Evolutionary conservation across 2,329 filamentous ascomycete species (phyloP).

Genomic region (Phaeoacremonium minimum): DNA sequence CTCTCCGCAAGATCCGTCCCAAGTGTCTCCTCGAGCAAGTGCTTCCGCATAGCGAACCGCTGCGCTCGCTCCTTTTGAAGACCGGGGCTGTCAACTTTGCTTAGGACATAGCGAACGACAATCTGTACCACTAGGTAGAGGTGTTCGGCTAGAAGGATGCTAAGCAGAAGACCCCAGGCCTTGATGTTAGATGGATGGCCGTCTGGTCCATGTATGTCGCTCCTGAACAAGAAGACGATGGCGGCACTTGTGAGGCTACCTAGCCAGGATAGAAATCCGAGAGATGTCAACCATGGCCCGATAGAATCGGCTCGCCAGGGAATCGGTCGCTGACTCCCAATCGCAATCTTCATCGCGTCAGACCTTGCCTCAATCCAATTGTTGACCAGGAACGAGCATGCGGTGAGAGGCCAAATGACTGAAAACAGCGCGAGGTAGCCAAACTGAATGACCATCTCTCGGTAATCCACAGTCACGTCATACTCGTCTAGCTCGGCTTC

Average conservation of each 20-base stretch:
- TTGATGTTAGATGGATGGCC: conserved; percentile 68
- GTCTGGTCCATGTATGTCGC: conserved; percentile 58
- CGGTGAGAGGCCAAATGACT: conserved; percentile 90
- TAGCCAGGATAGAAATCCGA: conserved; percentile 90
- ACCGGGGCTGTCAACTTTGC: conserved; percentile 80
- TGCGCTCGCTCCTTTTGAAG: conserved; percentile 81
- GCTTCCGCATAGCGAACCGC: conserved; percentile 75
- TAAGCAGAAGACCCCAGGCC: conserved; percentile 75
- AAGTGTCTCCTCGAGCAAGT: conserved; percentile 70
- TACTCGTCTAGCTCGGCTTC: conserved; percentile 82
- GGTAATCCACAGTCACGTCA: conserved; percentile 84
- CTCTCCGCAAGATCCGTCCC: conserved; percentile 50
- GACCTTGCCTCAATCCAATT: conserved; percentile 94
- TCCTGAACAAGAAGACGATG: conserved; percentile 84
- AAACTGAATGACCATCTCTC: conserved; percentile 88
- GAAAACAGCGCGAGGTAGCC: conserved; percentile 89
- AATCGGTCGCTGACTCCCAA: conserved; percentile 82
- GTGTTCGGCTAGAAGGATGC: conserved; percentile 84
- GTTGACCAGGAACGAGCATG: conserved; percentile 84
- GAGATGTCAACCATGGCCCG: conserved; percentile 81
- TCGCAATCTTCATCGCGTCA: conserved; percentile 90
- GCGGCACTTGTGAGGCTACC: conserved; percentile 85
- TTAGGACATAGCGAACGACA: conserved; percentile 67
- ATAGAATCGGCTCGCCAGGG: conserved; percentile 91
- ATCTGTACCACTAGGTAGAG: conserved; percentile 77